Evolutionary conservation across 768 basidiomycete genomes (phyloP).

Genomic region (Mycena pura): DNA sequence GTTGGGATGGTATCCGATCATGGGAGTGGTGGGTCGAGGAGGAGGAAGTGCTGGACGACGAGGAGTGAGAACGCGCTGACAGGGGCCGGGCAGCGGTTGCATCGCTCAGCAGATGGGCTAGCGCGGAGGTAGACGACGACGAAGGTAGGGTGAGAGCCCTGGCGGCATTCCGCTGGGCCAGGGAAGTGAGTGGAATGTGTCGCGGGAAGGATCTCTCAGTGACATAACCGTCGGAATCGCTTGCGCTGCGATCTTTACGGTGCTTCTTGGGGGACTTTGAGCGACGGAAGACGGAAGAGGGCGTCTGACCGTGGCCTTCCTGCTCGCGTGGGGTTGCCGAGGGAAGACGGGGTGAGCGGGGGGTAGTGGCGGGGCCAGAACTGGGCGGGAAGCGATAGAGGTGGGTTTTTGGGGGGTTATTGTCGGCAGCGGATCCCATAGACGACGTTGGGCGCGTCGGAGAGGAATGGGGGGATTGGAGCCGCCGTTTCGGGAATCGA

Average conservation of each 20-base stretch:
- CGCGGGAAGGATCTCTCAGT: constrained; percentile 47
- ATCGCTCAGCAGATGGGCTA: constrained; percentile 34
- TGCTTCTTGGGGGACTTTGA: constrained; percentile 33
- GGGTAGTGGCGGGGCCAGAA: constrained; percentile 48
- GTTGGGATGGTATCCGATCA: constrained; percentile 35
- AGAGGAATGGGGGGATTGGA: background rate
- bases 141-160: constrained; percentile 49
- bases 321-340: constrained; percentile 34
- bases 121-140: constrained; percentile 36
- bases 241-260: constrained; percentile 37
- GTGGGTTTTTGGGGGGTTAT: constrained; percentile 30
- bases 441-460: constrained; percentile 1
- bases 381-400: constrained; percentile 51
- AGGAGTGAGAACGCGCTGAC: constrained; percentile 43
- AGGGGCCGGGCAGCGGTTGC: constrained; percentile 40
- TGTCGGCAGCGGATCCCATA: constrained; percentile 35
- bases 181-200: constrained; percentile 30
- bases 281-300: constrained; percentile 26
- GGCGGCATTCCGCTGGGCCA: constrained; percentile 37
- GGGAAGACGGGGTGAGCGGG: constrained; percentile 45
- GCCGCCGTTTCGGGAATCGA: no score
- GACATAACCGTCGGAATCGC: constrained; percentile 53
- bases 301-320: constrained; percentile 31
- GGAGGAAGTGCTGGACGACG: constrained; percentile 42
- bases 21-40: constrained; percentile 36